Base-by-base conservation (phyloP, 2,329 filamentous ascomycete species). In the Albifimbria verrucaria region DNA sequence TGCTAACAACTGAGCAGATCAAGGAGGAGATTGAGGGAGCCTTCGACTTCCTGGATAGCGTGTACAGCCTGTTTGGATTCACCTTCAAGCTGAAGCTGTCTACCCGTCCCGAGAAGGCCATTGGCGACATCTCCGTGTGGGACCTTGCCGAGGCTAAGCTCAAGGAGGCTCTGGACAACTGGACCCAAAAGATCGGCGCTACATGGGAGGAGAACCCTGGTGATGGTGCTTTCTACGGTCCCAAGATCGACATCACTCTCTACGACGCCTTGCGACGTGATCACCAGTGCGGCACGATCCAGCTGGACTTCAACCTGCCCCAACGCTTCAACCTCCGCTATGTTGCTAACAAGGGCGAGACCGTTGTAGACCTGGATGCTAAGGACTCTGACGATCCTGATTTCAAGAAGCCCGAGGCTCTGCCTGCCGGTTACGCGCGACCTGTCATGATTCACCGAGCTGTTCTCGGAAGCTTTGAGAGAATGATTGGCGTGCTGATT, bases 161-260 rank as follows among this genome's bases (percentile, higher is more conserved):
- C 49, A 87, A 86, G 65, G 80, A 86, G 55, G 90, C 92, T 18
- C 79, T 99, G 48, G 82, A 94, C 59, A 81, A 86, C 57, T 97
- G 97, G 71, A 80, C 83, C 52, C 74, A 73, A 20, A 70, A 72
- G 52, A 71, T 72, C 32, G 82, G 87, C 55, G 80, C 85, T 28
- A 78, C 85, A 58, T 99, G 94, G 94, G 88, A 90, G 70, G 78
- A 96, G 49, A 96, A 97, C 72, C 88, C 91, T 55, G 94, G 93
- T 53, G 94, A 99, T 64, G 94, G 94, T 67, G 94, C 94, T 50
- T 99, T 97, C 76, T 99, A 99, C 71, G 94, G 94, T 2, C 94
- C 94, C 49, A 99, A 99, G 83, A 96, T 97, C 63, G 94, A 99
- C 65, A 94, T 99, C 66, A 95, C 90, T 56, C 92, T 99, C 65